Percentiles rank a stretch among this genome's conserved stretches.
Evolutionary conservation across 2,329 filamentous ascomycete species (phyloP).

Genomic region (Lasiodiplodia sp.): DNA sequence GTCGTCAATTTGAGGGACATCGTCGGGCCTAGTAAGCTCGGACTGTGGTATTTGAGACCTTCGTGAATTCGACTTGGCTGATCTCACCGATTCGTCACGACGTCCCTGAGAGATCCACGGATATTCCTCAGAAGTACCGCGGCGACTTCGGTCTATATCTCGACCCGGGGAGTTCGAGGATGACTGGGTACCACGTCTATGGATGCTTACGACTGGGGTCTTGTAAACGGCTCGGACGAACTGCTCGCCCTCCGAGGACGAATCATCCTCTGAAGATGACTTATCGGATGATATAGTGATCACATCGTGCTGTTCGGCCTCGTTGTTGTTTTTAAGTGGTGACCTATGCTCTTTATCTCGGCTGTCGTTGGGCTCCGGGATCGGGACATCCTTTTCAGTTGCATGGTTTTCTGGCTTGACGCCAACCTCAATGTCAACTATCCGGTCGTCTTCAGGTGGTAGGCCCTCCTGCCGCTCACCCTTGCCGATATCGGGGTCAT

Average conservation of each 20-base stretch:
- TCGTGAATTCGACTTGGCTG: neutral
- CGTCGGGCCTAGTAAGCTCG: neutral
- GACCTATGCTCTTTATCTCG: neutral
- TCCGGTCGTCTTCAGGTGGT: neutral
- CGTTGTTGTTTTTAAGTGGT: neutral
- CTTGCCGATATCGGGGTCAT: neutral
- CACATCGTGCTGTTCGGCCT: neutral
- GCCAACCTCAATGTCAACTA: neutral
- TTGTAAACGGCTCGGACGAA: neutral
- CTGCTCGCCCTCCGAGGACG: too few species aligned
- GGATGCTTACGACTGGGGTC: neutral
- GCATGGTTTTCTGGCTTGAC: neutral
- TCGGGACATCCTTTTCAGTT: neutral
- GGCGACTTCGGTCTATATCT: neutral
- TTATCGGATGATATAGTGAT: neutral
- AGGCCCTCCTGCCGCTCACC: neutral
- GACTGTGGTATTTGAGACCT: neutral
- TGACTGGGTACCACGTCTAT: neutral
- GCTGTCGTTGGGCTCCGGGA: neutral
- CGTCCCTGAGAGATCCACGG: conserved; percentile 1
- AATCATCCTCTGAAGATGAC: neutral
- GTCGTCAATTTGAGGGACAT: neutral
- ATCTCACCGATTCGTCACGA: neutral
- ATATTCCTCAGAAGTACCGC: conserved; percentile 21
- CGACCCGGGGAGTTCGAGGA: neutral